These are phyloP conservation scores for Colletotrichum sp. DNA, from an alignment of 2,329 filamentous ascomycete species.

Conservation along the genomic window DNA sequence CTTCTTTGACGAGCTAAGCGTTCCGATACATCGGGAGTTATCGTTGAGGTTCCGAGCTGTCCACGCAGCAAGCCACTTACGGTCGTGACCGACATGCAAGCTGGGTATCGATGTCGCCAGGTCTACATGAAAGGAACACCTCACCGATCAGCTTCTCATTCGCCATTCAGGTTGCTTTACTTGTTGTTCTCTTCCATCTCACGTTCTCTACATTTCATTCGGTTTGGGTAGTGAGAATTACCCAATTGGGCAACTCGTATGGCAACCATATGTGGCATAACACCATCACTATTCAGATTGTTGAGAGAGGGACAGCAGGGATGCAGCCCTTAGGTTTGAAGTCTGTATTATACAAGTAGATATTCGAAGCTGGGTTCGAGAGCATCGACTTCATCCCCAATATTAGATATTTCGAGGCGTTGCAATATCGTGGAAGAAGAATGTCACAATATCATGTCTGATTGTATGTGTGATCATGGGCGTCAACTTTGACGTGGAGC, in stretches of 20 bases:
- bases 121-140: accelerated
- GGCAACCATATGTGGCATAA: not conserved
- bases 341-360: too few species aligned
- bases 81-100: not conserved
- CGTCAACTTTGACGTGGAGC: not conserved
- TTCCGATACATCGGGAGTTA: not conserved
- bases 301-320: not conserved
- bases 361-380: too few species aligned
- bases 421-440: accelerated
- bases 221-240: not conserved
- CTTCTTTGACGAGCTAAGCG: not conserved
- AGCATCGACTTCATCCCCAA: too few species aligned
- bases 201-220: too few species aligned
- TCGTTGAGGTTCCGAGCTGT: not conserved
- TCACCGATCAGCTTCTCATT: not conserved
- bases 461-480: accelerated
- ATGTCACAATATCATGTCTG: accelerated
- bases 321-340: accelerated
- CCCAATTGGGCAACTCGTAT: not conserved
- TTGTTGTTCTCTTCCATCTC: accelerated
- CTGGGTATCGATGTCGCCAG: not conserved
- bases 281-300: not conserved
- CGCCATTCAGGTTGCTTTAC: not conserved
- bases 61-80: not conserved
- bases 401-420: not conserved